Base-by-base conservation (phyloP, 495 filamentous ascomycete genomes). In the Platismatia glauca region DNA sequence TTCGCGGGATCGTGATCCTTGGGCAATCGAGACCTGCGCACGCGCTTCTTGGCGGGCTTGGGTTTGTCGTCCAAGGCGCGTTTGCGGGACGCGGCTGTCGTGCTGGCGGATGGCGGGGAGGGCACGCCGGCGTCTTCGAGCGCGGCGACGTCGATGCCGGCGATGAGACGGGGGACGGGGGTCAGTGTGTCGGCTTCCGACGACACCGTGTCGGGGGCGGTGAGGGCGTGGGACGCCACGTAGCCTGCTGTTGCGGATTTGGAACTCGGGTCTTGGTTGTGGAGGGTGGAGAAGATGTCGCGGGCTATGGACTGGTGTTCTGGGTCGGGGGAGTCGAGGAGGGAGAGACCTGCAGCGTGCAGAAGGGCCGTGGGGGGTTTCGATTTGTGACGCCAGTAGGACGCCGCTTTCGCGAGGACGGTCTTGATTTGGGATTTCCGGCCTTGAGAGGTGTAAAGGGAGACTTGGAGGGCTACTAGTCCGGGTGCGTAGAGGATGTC, bases 401-500 rank as follows among this genome's bases (percentile, higher is more conserved):
- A 74, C 6, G 90, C 92, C 11, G 94, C 91, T 75, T 88, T 89
- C 61, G 85, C 84, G 24, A 97, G 78, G 64, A 91, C 83, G 1
- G 76, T 73, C 59, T 86, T 87, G 65, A 89, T 83, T 44, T 89
- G 85, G 29, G 81, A 70, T 61, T 85, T 89, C n/a, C 91, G 89
- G 59, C 86, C 86, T 73, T 95, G 88, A 3, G 78, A 76, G 63
- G 83, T 82, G 74, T 96, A 96, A 1, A 99, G 77, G 4, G 89
- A 86, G 18, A 96, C 85, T 7, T 91, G 79, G 3, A 90, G 78
- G n/a, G 88, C 89, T 20, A 96, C 81, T 0, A 99, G 77, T 33
- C 95, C 95, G 0, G 95, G 94, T 38, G 90, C 85, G 71, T 85
- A 95, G 35, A 90, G 88, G 37, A 87, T 84, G 37, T 85, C 81